phyloP scores from a whole-genome alignment of 768 basidiomycete species.

The Suillus occidentalis region DNA sequence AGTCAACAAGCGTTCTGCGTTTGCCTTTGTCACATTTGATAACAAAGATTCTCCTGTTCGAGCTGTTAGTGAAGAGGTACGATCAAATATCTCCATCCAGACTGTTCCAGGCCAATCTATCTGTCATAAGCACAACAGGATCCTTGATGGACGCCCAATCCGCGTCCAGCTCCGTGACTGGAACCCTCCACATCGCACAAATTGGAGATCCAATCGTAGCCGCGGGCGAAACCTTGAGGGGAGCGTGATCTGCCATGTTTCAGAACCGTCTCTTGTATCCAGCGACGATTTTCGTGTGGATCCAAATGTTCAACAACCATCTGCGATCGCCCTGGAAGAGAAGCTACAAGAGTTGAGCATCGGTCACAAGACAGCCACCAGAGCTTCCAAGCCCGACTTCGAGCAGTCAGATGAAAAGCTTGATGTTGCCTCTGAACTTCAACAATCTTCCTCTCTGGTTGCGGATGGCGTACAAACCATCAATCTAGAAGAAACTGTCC shows the following conservation, averaged over 20 bases:
- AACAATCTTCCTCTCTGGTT: neutral
- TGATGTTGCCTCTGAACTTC: neutral
- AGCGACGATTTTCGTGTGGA: constrained; percentile 15
- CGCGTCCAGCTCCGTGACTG: constrained; percentile 75
- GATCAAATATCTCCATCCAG: constrained; percentile 4
- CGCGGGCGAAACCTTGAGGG: constrained; percentile 41
- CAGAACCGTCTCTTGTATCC: constrained; percentile 18
- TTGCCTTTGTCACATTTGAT: constrained; percentile 76
- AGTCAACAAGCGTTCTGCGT: constrained; percentile 69
- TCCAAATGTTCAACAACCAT: constrained; percentile 11
- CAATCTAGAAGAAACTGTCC: constrained; percentile 25
- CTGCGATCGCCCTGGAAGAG: constrained; percentile 12
- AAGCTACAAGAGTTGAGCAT: constrained; percentile 15
- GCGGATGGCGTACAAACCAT: neutral
- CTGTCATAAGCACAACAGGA: constrained; percentile 62
- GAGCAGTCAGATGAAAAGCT: constrained; percentile 1
- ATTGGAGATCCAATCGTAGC: constrained; percentile 36
- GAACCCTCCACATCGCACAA: constrained; percentile 51
- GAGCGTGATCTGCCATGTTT: constrained; percentile 27
- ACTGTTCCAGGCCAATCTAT: constrained; percentile 6
- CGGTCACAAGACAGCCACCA: constrained; percentile 7
- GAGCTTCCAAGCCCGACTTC: neutral
- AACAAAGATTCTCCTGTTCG: constrained; percentile 62
- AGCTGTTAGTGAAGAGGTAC: constrained; percentile 66
- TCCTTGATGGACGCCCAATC: constrained; percentile 68